Evolutionary conservation across 2,329 filamentous ascomycete species (phyloP), one percentile per base, ranked within the genome.

Genomic region (Cercospora sp.): DNA sequence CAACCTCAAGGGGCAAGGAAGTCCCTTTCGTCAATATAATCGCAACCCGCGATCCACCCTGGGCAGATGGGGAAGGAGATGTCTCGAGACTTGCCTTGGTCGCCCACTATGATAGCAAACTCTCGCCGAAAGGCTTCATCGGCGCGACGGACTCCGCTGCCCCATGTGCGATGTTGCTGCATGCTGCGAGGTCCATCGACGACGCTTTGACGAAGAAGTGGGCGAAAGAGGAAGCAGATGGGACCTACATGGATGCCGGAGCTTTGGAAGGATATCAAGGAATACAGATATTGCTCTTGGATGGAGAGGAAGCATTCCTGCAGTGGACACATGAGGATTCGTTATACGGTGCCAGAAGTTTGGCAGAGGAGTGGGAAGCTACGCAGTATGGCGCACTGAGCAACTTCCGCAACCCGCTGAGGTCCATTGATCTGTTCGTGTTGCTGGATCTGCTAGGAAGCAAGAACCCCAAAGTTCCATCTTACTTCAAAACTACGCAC

Each of bases 131-230:
- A 69, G 94, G 93, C 0, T 99, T 99, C 78, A 91, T 99, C 67
- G 95, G 95, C 0, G 95, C 94, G 0, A 96, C 89, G 13, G 95
- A 99, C 77, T 97, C 93, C 74, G 95, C 95, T 1, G 95, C 92
- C 18, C 94, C 95, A 9, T 98, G 94, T 79, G 95, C 95, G 0
- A 93, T 98, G 85, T 84, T 99, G 67, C 86, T 99, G 87, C 92
- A 97, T 78, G 88, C 90, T 12, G 92, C 94, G 69, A 85, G 90
- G 72, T 91, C 88, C 71, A 87, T 99, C 57, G 94, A 98, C 75
- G 85, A 82, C 1, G 92, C 91, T 2, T 81, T 98, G 77, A 91
- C 90, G 31, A 86, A 85, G 77, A 97, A 94, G 81, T 98, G 95
- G 92, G 85, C 87, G 31, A 85, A 85, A 33, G 92, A 94, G 87